Evolutionary conservation across 371 early-diverging fungal genomes (phyloP), one percentile per base, ranked within the genome.

Genomic region (Blastocladiella emersonii): DNA sequence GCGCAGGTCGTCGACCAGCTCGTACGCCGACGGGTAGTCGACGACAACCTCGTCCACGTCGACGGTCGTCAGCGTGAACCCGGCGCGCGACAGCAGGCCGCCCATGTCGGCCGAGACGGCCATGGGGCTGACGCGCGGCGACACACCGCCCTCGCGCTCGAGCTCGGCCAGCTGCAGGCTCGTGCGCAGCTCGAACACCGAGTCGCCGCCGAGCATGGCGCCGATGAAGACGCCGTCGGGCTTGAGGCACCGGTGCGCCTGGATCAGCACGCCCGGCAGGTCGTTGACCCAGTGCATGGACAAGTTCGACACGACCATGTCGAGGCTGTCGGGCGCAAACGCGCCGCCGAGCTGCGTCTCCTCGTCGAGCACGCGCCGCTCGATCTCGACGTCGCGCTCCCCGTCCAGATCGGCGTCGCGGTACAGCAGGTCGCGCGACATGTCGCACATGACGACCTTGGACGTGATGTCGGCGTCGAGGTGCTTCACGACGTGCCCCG

Each of bases 271-370:
- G 0, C 88, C 81, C 32, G 92, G 92, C 51, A 96, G 77, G 72
- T 96, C 95, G 65, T 96, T 96, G 56, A 93, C 85, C 97, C 97
- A 96, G 70, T 96, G 94, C 76, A 95, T 71, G 0, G 88, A 83
- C 65, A 95, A 62, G 62, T 84, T 87, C 70, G 89, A 89, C 41
- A 96, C 76, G 17, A 93, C 85, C 4, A 88, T 89, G 43, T 95
- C 94, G 61, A 93, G 70, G 8, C 86, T 83, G 71, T 92, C 78
- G 44, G 87, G 85, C 44, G 77, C 79, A 69, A 96, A 94, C 23
- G 86, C 84, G 8, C 75, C 61, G 3, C 8, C 1, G 32, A 83
- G 67, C 34, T 67, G 36, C 15, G 39, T 15, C 62, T 95, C 97
- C 72, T 93, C 93, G 71, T 94, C 90, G 17, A 90, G 85, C 0